Percentiles rank a stretch among this genome's conserved stretches.
phyloP scores from a whole-genome alignment of 345 rosid genomes.

The Acer negundo region DNA sequence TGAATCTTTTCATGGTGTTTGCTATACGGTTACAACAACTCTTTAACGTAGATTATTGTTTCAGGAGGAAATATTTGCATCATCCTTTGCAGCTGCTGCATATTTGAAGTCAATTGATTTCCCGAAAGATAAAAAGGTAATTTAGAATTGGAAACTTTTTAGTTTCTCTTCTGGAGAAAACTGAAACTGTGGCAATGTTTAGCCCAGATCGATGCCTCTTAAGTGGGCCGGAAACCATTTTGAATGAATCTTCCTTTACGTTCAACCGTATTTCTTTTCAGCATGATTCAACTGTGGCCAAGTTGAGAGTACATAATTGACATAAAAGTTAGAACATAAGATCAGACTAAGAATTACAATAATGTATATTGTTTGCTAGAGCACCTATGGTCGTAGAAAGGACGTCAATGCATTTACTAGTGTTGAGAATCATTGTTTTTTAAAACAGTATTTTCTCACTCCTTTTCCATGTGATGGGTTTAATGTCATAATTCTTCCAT shows the following conservation, averaged over 20 bases:
- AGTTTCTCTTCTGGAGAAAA: background rate
- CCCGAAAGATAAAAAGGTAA: constrained; percentile 92
- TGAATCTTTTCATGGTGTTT: background rate
- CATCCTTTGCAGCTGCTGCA: constrained; percentile 97
- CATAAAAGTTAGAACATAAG: too few species aligned
- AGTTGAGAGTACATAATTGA: too few species aligned
- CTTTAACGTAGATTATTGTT: constrained; percentile 19
- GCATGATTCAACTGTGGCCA: too few species aligned
- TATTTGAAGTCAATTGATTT: constrained; percentile 85
- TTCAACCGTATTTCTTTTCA: background rate
- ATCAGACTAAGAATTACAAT: too few species aligned
- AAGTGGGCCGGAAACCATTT: background rate
- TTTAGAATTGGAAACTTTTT: background rate
- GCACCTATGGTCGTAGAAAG: too few species aligned
- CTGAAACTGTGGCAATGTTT: constrained; percentile 9
- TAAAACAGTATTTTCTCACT: too few species aligned
- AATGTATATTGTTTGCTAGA: too few species aligned
- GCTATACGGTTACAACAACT: background rate
- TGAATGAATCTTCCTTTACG: background rate
- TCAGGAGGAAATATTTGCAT: constrained; percentile 97
- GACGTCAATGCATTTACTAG: too few species aligned
- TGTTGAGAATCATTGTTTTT: too few species aligned
- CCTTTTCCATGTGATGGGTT: too few species aligned
- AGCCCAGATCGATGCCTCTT: background rate
- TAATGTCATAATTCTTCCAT: too few species aligned